Percentiles rank a stretch among this genome's conserved stretches.
phyloP scores from a whole-genome alignment of 495 filamentous ascomycete species.

The Choiromyces venosus region DNA sequence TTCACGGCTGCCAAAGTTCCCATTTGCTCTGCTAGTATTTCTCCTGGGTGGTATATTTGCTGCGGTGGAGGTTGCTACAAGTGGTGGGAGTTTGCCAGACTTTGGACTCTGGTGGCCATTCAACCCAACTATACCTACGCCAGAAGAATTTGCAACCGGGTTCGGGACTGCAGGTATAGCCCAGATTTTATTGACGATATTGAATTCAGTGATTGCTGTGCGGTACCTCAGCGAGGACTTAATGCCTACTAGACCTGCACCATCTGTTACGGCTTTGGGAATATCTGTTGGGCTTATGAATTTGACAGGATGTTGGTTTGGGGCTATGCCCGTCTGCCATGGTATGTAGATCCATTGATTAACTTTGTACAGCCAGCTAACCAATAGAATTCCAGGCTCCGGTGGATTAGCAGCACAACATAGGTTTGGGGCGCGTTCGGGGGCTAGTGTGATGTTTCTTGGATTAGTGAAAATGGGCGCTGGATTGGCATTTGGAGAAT shows the following conservation, averaged over 20 bases:
- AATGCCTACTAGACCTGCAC: conserved; percentile 59
- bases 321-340: conserved; percentile 92
- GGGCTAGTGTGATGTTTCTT: conserved; percentile 72
- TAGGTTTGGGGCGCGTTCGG: conserved; percentile 83
- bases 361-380: background rate
- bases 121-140: conserved; percentile 20
- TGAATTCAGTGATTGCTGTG: conserved; percentile 88
- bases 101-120: conserved; percentile 51
- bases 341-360: conserved; percentile 45
- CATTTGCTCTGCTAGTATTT: conserved; percentile 71
- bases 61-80: conserved; percentile 24
- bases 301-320: conserved; percentile 78
- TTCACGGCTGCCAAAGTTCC: conserved; percentile 55
- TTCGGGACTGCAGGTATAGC: conserved; percentile 62
- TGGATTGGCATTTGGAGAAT: conserved; percentile 66
- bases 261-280: conserved; percentile 66
- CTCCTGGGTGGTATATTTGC: conserved; percentile 55
- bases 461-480: conserved; percentile 70
- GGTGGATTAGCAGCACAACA: conserved; percentile 86
- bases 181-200: conserved; percentile 79
- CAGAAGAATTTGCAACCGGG: conserved; percentile 48
- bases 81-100: conserved; percentile 44
- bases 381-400: conserved; percentile 45
- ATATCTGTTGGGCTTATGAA: conserved; percentile 79
- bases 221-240: conserved; percentile 68